Conservation (phyloP, 345 rosid genomes). For the Dipteronia dyeriana region DNA sequence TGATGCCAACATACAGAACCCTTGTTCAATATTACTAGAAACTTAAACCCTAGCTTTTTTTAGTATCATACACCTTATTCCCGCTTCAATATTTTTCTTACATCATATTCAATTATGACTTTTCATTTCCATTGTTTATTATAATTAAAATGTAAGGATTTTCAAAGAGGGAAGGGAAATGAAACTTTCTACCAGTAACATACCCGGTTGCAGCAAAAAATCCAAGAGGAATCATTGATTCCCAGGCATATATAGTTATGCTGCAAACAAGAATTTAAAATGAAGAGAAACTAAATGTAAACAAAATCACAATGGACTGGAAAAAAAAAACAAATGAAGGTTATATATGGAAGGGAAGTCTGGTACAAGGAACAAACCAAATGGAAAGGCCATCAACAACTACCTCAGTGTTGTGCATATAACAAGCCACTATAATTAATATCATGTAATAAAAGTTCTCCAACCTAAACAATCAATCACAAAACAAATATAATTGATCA, state of each 20-base stretch:
- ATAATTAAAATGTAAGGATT: too few relatives aligned
- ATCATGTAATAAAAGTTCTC: slow-evolving; percentile 58
- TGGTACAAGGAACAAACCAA: slow-evolving; percentile 33
- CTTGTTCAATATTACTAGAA: too few relatives aligned
- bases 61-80: too few relatives aligned
- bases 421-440: slow-evolving; percentile 50
- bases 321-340: not conserved
- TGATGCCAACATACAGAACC: too few relatives aligned
- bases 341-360: not conserved
- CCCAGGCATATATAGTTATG: slow-evolving; percentile 49
- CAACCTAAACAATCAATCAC: slow-evolving; percentile 36
- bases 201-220: slow-evolving; percentile 67
- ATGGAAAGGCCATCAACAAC: slow-evolving; percentile 59
- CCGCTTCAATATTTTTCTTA: too few relatives aligned
- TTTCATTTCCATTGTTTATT: too few relatives aligned
- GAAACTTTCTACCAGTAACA: slow-evolving; percentile 16
- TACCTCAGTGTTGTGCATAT: slow-evolving; percentile 40
- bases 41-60: too few relatives aligned
- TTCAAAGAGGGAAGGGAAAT: not conserved
- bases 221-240: slow-evolving; percentile 66
- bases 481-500: not conserved
- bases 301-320: not conserved
- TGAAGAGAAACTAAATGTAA: not conserved
- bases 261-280: slow-evolving; percentile 26
- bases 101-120: too few relatives aligned